Percentiles rank a stretch among this genome's conserved stretches.
phyloP scores from a whole-genome alignment of 345 rosid species.

The Populus euphratica region DNA sequence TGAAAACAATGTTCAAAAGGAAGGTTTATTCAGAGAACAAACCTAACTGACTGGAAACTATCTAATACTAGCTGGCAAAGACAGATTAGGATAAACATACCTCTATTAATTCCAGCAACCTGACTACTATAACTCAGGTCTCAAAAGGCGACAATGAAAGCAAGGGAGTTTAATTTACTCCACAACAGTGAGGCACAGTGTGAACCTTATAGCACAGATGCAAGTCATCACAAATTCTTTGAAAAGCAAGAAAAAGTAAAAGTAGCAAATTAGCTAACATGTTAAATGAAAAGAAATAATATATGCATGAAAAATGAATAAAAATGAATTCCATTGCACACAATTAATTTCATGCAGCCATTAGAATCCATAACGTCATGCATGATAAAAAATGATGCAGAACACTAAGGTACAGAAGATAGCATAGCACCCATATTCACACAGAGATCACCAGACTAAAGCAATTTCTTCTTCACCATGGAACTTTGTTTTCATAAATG shows the following conservation, averaged over 20 bases:
- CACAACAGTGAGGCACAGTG: conserved; percentile 19
- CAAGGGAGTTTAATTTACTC: conserved; percentile 23
- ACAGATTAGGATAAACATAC: conserved; percentile 19
- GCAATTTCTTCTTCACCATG: background rate
- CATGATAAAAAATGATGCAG: background rate
- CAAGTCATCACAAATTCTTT: conserved; percentile 23
- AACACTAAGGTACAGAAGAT: background rate
- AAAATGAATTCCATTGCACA: background rate
- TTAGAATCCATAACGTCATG: background rate
- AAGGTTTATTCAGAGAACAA: background rate
- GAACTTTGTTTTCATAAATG: background rate
- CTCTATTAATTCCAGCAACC: conserved; percentile 23
- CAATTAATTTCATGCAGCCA: background rate
- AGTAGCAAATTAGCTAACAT: conserved; percentile 2
- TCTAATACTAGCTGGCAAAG: background rate
- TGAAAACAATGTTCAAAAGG: background rate
- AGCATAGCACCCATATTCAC: background rate
- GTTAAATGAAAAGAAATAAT: background rate
- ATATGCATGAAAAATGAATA: background rate
- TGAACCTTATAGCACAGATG: conserved; percentile 15
- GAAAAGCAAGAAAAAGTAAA: conserved; percentile 1
- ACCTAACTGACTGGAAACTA: background rate
- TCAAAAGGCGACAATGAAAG: conserved; percentile 20
- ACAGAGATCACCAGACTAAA: background rate
- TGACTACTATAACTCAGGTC: conserved; percentile 20